Evolutionary conservation across 306 rosid species (phyloP).

Genomic region (Quercus suber): DNA sequence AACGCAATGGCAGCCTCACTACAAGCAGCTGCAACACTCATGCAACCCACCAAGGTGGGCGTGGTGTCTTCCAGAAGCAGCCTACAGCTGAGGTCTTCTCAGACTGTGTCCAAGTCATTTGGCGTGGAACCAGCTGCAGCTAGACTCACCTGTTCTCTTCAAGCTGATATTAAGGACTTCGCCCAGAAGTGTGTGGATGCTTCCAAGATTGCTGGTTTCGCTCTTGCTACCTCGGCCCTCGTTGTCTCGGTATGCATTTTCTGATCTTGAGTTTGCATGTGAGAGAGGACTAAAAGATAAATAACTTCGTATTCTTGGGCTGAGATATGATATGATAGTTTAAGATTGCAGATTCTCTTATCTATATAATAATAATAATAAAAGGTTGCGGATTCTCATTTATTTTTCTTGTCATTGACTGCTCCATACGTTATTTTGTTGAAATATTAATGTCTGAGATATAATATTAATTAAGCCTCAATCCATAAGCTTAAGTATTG

Average conservation of each 20-base stretch:
- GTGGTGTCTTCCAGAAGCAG: conserved; percentile 25
- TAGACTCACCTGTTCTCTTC: conserved; percentile 55
- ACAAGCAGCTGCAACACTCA: conserved; percentile 85
- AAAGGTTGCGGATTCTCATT: not conserved
- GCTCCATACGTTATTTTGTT: not conserved
- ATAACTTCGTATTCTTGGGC: not conserved
- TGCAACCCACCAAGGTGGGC: conserved; percentile 79
- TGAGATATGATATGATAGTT: not conserved
- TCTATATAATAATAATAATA: not conserved
- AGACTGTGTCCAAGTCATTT: conserved; percentile 41
- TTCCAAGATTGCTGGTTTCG: conserved; percentile 86
- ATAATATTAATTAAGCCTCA: too few relatives aligned
- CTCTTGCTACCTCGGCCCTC: conserved; percentile 98
- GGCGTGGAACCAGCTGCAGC: conserved; percentile 39
- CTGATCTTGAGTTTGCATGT: not conserved
- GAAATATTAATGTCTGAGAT: too few relatives aligned
- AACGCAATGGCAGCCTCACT: conserved; percentile 90
- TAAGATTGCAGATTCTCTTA: too few relatives aligned
- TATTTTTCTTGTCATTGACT: not conserved
- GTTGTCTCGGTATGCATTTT: conserved; percentile 75
- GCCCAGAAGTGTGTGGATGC: conserved; percentile 69
- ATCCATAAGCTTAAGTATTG: too few relatives aligned
- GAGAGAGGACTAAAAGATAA: not conserved
- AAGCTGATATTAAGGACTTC: conserved; percentile 60
- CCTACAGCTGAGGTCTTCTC: conserved; percentile 64